A percentile compares a stretch with the other conserved stretches of the same genome.
These are phyloP conservation scores for Rhypophila decipiens DNA, from an alignment of 495 filamentous ascomycete species.

Conservation along the genomic window DNA sequence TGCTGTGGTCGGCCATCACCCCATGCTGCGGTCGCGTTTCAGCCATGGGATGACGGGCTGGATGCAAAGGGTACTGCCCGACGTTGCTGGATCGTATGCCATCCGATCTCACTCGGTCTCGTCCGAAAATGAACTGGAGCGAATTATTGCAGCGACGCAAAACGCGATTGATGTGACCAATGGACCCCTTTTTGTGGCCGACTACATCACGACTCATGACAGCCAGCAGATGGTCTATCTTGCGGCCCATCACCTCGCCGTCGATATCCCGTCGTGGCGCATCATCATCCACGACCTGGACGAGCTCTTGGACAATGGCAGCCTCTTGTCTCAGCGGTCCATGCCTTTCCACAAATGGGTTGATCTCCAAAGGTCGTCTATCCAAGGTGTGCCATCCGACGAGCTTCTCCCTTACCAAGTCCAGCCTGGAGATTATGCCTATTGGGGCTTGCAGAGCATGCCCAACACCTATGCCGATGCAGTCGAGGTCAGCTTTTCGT, in stretches of 20 bases:
- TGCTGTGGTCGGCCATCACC: slow-evolving; percentile 55
- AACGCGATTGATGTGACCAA: slow-evolving; percentile 32
- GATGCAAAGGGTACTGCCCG: slow-evolving; percentile 35
- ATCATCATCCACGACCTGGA: slow-evolving; percentile 63
- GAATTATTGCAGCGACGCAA: slow-evolving; percentile 31
- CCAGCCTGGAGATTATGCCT: slow-evolving; percentile 31
- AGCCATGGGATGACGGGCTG: slow-evolving; percentile 28
- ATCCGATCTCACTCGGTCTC: slow-evolving; percentile 28
- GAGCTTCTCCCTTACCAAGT: slow-evolving; percentile 24
- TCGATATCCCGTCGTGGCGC: slow-evolving; percentile 67
- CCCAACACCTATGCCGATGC: slow-evolving; percentile 42
- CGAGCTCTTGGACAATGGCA: slow-evolving; percentile 49
- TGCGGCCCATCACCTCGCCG: slow-evolving; percentile 59
- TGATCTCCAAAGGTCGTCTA: slow-evolving; percentile 30
- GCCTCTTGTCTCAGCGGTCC: slow-evolving; percentile 28
- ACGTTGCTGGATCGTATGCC: slow-evolving; percentile 33
- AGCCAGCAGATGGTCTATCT: slow-evolving; percentile 53
- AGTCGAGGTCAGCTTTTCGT: slow-evolving; percentile 30
- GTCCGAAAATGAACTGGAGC: slow-evolving; percentile 33
- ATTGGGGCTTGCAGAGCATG: slow-evolving; percentile 41
- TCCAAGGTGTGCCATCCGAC: slow-evolving; percentile 17
- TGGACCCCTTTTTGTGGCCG: slow-evolving; percentile 41
- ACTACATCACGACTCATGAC: slow-evolving; percentile 46
- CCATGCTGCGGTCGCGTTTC: slow-evolving; percentile 71
- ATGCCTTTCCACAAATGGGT: slow-evolving; percentile 64